Evolutionary conservation across 2,329 filamentous ascomycete genomes (phyloP), one percentile per base, ranked within the genome.

Genomic region (Gliomastix tumulicola): DNA sequence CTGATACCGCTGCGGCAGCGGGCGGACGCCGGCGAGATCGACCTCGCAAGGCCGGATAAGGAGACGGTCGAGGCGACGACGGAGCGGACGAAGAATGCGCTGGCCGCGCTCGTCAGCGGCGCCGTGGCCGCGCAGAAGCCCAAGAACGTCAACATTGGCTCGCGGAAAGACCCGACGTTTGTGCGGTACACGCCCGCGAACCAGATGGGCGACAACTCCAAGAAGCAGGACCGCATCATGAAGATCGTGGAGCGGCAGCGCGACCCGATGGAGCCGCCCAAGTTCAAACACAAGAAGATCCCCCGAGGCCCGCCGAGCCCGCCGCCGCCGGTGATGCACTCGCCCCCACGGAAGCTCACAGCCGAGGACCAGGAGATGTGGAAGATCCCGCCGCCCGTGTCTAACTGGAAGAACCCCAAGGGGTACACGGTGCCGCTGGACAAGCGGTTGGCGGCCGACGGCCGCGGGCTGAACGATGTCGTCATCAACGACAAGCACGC

Each of bases 331-430:
- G 79, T 98, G 34, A 87, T 98, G 79, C 89, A 94, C 59, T 95
- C 88, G 4, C 92, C 92, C 12, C 89, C 92, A 0, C 74, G 92
- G 43, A 98, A 97, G 55, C 72, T 98, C 43, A 98, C 92, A 2
- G 92, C 90, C 6, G 89, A 95, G 57, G 92, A 98, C 50, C 90
- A 97, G 60, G 92, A 97, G 59, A 87, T 86, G 41, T 98, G 92
- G 92, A 88, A 82, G 53, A 96, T 79, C 28, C 74, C 71, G 0
- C 88, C 90, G 3, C 86, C 90, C 0, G 82, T 98, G 3, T 94
- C 87, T 16, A 97, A 97, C 60, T 98, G 92, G 92, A 98, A 98
- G 75, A 98, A 98, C 59, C 87, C 90, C 2, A 97, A 97, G 66
- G 92, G 92, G 51, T 98, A 95, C 55, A 98, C 92, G 0, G 87